These are phyloP conservation scores for Chytriomyces confervae DNA, from an alignment of 192 early-diverging fungal species.

Conservation along the genomic window DNA sequence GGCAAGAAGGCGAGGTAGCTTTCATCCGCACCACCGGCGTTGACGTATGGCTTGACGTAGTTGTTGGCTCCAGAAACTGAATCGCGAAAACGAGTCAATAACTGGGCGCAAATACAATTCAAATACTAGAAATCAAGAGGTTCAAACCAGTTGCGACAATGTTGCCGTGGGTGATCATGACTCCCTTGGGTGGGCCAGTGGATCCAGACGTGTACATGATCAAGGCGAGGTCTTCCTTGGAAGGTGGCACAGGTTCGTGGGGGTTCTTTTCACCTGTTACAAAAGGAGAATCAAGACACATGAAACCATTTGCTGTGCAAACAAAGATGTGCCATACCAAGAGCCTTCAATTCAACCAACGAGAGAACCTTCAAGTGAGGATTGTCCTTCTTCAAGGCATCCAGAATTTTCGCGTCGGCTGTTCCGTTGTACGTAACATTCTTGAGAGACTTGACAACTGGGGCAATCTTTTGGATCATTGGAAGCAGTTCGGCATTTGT, in stretches of 20 bases:
- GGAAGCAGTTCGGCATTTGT: conserved; percentile 74
- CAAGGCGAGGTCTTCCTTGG: conserved; percentile 67
- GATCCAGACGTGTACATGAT: conserved; percentile 88
- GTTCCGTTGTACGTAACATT: conserved; percentile 74
- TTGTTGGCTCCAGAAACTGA: conserved; percentile 44
- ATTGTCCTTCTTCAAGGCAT: conserved; percentile 9
- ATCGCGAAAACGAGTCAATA: background rate
- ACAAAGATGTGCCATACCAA: conserved; percentile 39
- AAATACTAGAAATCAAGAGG: too few species aligned
- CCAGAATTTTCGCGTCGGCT: conserved; percentile 33
- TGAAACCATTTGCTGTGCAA: conserved; percentile 59
- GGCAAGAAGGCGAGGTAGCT: conserved; percentile 72
- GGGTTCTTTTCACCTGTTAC: conserved; percentile 63
- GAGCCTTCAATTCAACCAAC: conserved; percentile 70
- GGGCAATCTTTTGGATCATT: conserved; percentile 64
- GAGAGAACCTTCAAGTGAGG: conserved; percentile 30
- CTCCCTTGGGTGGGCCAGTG: conserved; percentile 85
- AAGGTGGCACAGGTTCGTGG: conserved; percentile 65
- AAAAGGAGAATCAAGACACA: conserved; percentile 46
- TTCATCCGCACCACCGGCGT: conserved; percentile 52
- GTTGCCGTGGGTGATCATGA: conserved; percentile 81
- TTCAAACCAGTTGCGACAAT: conserved; percentile 68
- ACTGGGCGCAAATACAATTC: background rate
- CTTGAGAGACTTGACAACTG: conserved; percentile 66
- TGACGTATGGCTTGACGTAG: conserved; percentile 66